phyloP scores from a whole-genome alignment of 768 basidiomycete species.

The Suillus alpinus region DNA sequence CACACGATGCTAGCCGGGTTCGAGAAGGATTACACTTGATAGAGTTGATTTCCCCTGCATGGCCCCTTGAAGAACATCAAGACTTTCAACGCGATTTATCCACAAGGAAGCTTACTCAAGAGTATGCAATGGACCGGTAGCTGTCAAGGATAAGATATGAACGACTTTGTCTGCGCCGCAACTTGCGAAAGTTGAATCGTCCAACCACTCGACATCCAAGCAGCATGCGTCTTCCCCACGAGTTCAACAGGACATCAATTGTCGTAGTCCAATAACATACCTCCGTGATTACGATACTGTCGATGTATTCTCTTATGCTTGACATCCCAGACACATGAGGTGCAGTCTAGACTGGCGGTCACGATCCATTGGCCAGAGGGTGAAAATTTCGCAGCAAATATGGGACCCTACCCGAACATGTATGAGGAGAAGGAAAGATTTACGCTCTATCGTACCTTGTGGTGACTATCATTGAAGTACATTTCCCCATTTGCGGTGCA shows the following conservation, averaged over 20 bases:
- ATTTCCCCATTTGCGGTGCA: constrained; percentile 57
- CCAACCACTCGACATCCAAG: constrained; percentile 79
- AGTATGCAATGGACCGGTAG: constrained; percentile 54
- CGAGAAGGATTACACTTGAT: constrained; percentile 65
- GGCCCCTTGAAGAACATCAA: constrained; percentile 48
- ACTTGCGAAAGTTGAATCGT: constrained; percentile 66
- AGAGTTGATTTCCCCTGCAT: constrained; percentile 75
- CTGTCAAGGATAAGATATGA: constrained; percentile 56
- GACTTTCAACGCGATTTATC: background rate
- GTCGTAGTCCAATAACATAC: constrained; percentile 34
- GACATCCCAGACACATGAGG: constrained; percentile 78
- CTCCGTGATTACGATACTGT: constrained; percentile 65
- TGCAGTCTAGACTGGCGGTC: constrained; percentile 76
- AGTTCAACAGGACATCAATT: constrained; percentile 7
- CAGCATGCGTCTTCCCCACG: constrained; percentile 56
- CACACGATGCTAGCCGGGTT: constrained; percentile 74
- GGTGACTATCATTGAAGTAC: constrained; percentile 61
- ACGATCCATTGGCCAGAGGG: constrained; percentile 68
- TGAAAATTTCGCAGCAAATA: constrained; percentile 79
- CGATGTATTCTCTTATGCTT: constrained; percentile 54
- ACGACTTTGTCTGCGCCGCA: constrained; percentile 70
- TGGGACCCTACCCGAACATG: constrained; percentile 59
- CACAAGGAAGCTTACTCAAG: constrained; percentile 46
- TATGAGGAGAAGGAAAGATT: constrained; percentile 11
- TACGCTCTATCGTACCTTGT: constrained; percentile 48